Conservation (phyloP, 2,329 filamentous ascomycete species). For the Talaromyces marneffei region DNA sequence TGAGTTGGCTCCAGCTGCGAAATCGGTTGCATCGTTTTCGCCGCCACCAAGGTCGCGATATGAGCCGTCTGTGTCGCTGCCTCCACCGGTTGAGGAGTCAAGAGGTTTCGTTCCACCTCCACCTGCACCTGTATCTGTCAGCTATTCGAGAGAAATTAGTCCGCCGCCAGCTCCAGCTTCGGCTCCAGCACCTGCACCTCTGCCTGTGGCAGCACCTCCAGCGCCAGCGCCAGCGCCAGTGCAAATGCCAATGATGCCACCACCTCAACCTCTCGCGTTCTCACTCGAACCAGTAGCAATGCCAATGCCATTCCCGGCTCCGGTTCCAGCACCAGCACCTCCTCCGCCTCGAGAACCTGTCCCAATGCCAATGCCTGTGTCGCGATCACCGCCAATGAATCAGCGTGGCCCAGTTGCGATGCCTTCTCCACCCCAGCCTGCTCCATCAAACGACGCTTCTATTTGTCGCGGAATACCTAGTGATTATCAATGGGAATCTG, state of each 20-base stretch:
- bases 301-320: neutral
- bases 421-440: neutral
- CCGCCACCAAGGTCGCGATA: neutral
- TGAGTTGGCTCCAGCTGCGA: neutral
- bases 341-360: neutral
- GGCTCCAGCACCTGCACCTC: neutral
- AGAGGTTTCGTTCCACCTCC: neutral
- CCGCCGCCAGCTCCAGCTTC: neutral
- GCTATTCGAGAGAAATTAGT: neutral
- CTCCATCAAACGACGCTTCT: neutral
- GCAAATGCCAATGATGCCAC: neutral
- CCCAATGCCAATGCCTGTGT: neutral
- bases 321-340: neutral
- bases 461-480: neutral
- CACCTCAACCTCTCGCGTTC: neutral
- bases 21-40: neutral
- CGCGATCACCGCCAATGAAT: neutral
- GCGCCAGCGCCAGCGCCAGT: neutral
- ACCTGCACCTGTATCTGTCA: neutral
- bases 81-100: neutral
- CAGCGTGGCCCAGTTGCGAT: neutral
- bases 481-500: conserved; percentile 5
- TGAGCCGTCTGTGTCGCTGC: neutral
- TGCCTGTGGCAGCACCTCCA: neutral
- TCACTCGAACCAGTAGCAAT: neutral